A percentile compares a stretch with the other conserved stretches of the same genome.
phyloP scores from a whole-genome alignment of 352 stramenopile genomes.

The Pythium guiyangense region DNA sequence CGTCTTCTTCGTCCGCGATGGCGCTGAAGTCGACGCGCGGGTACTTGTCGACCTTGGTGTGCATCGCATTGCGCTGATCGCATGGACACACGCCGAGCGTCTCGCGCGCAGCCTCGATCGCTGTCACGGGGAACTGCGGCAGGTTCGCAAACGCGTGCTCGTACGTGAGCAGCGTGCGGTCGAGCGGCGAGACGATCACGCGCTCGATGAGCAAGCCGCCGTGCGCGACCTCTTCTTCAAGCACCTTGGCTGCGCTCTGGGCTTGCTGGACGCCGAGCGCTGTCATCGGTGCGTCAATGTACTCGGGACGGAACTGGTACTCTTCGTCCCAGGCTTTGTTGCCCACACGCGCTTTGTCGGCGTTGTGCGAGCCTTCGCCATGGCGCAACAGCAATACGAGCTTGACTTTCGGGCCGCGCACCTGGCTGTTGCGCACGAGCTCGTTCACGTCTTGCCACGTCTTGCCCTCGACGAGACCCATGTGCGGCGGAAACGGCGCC shows the following conservation, averaged over 20 bases:
- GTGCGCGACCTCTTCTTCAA: constrained; percentile 4
- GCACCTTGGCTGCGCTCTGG: constrained; percentile 1
- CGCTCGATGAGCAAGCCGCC: constrained; percentile 26
- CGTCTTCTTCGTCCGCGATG: constrained; percentile 41
- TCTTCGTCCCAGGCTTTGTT: constrained; percentile 43
- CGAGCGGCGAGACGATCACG: constrained; percentile 62
- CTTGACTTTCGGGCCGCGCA: constrained; percentile 18
- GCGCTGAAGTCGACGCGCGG: constrained; percentile 45
- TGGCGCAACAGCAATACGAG: constrained; percentile 58
- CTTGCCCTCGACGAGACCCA: constrained; percentile 23
- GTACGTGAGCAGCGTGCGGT: constrained; percentile 64
- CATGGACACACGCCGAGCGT: constrained; percentile 67
- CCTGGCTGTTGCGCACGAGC: constrained; percentile 15
- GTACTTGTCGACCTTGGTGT: constrained; percentile 34
- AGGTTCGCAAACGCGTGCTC: constrained; percentile 28
- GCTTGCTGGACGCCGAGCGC: constrained; percentile 23
- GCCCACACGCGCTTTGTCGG: constrained; percentile 48
- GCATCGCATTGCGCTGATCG: constrained; percentile 43
- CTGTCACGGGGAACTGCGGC: constrained; percentile 32
- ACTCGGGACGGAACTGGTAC: constrained; percentile 41
- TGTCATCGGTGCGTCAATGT: constrained; percentile 59
- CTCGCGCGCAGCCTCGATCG: constrained; percentile 54
- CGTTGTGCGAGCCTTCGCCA: constrained; percentile 65
- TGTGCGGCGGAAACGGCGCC: constrained; percentile 14
- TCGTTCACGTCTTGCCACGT: constrained; percentile 26